Percentiles rank a stretch among this genome's conserved stretches.
Evolutionary conservation across 2,329 filamentous ascomycete species (phyloP).

Genomic region (Nothopassalora personata): DNA sequence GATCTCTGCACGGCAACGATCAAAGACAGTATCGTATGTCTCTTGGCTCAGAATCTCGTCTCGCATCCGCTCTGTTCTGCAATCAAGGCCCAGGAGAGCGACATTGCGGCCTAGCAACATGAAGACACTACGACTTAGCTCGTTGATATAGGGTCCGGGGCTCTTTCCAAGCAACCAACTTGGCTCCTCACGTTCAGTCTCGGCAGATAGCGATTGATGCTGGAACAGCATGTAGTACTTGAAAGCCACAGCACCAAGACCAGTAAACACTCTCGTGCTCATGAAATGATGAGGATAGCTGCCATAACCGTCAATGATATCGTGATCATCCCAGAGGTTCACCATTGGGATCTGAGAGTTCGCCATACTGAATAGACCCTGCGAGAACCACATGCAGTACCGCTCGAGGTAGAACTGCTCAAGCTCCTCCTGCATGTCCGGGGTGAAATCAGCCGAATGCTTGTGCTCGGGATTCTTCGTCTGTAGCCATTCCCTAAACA

Average conservation of each 20-base stretch:
- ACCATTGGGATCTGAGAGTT: conserved; percentile 96
- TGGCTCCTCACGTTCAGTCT: conserved; percentile 77
- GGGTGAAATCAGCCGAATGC: conserved; percentile 68
- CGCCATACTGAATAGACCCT: conserved; percentile 87
- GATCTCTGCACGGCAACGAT: conserved; percentile 77
- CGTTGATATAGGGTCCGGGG: conserved; percentile 84
- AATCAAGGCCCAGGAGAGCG: conserved; percentile 81
- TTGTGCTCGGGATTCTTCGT: conserved; percentile 77
- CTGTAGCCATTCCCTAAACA: conserved; percentile 79
- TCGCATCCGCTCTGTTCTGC: conserved; percentile 81
- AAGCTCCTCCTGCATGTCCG: conserved; percentile 80
- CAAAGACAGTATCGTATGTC: conserved; percentile 82
- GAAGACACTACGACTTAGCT: conserved; percentile 79
- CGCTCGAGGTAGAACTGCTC: conserved; percentile 83
- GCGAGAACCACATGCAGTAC: conserved; percentile 93
- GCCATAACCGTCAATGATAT: conserved; percentile 67
- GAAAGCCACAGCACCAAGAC: conserved; percentile 84
- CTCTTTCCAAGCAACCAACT: conserved; percentile 80
- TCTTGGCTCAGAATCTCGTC: conserved; percentile 74
- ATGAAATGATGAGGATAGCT: conserved; percentile 92
- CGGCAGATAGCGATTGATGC: conserved; percentile 78
- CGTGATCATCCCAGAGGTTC: conserved; percentile 94
- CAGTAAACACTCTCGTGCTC: conserved; percentile 79
- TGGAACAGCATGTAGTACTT: conserved; percentile 99
- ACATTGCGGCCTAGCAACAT: conserved; percentile 74